A percentile compares a stretch with the other conserved stretches of the same genome.
These are phyloP conservation scores for Paxillus rubicundulus DNA, from an alignment of 768 basidiomycete genomes.

Conservation along the genomic window DNA sequence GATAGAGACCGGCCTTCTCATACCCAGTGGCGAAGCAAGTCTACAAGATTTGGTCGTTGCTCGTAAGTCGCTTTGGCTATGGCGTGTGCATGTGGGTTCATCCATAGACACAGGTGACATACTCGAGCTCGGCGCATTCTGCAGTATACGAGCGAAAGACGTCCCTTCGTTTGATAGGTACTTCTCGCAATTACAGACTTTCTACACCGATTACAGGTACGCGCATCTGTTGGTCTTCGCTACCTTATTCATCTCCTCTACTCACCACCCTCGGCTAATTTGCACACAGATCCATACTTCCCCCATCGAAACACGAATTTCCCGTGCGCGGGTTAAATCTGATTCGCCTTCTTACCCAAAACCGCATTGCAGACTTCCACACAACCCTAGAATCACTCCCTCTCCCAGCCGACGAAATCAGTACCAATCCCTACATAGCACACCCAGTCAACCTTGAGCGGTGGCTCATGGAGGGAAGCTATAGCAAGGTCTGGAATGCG, in stretches of 20 bases:
- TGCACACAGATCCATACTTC: slow-evolving; percentile 57
- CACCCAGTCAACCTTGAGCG: slow-evolving; percentile 91
- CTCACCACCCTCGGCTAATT: neutral
- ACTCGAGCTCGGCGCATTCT: slow-evolving; percentile 93
- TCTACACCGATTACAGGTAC: slow-evolving; percentile 84
- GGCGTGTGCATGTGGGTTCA: neutral
- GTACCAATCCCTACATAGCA: slow-evolving; percentile 68
- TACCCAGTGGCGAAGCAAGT: slow-evolving; percentile 65
- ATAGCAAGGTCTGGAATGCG: slow-evolving; percentile 97
- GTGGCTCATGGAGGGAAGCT: slow-evolving; percentile 98
- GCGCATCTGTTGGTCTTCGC: slow-evolving; percentile 7
- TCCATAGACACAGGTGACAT: slow-evolving; percentile 66
- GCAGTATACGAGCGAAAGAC: slow-evolving; percentile 85
- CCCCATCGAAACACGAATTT: slow-evolving; percentile 82
- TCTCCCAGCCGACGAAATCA: slow-evolving; percentile 61
- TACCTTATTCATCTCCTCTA: slow-evolving; percentile 7
- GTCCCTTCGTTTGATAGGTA: slow-evolving; percentile 94
- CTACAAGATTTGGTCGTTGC: slow-evolving; percentile 68
- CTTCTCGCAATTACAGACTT: slow-evolving; percentile 86
- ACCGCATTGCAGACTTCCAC: slow-evolving; percentile 97
- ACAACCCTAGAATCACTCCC: slow-evolving; percentile 91
- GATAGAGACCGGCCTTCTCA: slow-evolving; percentile 71
- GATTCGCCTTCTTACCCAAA: slow-evolving; percentile 91
- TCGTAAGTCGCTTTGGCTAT: slow-evolving; percentile 49
- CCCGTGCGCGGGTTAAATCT: slow-evolving; percentile 91